Conservation (phyloP, 2,329 filamentous ascomycete species). For the Epichloe festucae region DNA sequence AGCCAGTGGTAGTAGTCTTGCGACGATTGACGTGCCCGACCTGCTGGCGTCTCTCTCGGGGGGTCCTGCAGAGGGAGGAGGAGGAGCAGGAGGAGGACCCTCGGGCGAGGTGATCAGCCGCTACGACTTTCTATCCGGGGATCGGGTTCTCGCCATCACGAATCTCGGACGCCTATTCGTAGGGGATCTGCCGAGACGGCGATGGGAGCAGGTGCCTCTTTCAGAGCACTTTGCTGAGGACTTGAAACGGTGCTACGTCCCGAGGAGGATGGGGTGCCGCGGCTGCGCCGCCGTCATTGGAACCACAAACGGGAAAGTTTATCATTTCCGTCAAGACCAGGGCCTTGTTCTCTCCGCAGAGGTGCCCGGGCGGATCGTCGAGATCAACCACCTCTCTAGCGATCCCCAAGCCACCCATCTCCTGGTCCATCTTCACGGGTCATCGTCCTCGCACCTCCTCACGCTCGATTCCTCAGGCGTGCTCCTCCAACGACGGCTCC, state of each 20-base stretch:
- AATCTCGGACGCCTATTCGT: slow-evolving; percentile 47
- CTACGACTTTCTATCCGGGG: slow-evolving; percentile 48
- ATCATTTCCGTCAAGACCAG: slow-evolving; percentile 21
- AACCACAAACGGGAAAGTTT: slow-evolving; percentile 34
- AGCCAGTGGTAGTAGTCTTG: slow-evolving; percentile 5
- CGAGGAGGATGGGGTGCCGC: slow-evolving; percentile 26
- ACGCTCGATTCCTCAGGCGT: slow-evolving; percentile 22
- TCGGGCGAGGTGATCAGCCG: slow-evolving; percentile 37
- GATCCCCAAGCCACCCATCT: slow-evolving; percentile 17
- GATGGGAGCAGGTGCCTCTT: slow-evolving; percentile 31
- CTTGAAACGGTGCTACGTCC: slow-evolving; percentile 33
- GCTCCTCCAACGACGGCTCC: slow-evolving; percentile 14
- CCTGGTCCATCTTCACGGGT: slow-evolving; percentile 34
- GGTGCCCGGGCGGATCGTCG: slow-evolving; percentile 35
- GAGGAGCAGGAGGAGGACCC: background rate
- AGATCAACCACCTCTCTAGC: slow-evolving; percentile 30
- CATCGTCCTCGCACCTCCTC: slow-evolving; percentile 29
- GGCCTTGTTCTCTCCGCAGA: slow-evolving; percentile 21
- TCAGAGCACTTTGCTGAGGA: slow-evolving; percentile 20
- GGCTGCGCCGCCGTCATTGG: slow-evolving; percentile 33
- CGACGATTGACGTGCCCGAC: slow-evolving; percentile 20
- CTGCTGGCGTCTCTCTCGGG: slow-evolving; percentile 13
- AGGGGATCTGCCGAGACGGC: slow-evolving; percentile 21
- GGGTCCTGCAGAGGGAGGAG: background rate
- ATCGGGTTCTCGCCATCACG: slow-evolving; percentile 42